These are phyloP conservation scores for Striga hermonthica DNA, from an alignment of 305 asterid species.

Conservation along the genomic window DNA sequence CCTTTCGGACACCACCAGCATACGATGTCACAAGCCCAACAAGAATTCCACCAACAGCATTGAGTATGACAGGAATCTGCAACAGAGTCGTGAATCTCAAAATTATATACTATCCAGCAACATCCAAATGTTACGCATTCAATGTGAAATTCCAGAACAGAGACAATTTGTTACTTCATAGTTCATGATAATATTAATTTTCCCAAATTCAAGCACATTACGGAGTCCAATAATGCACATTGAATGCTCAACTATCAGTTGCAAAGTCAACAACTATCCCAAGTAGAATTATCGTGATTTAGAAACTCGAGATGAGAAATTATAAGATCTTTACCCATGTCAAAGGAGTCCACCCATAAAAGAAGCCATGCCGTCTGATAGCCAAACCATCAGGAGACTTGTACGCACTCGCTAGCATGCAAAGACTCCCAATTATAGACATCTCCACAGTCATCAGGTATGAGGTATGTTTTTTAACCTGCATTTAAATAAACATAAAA, in stretches of 20 bases:
- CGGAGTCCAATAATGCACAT: no score
- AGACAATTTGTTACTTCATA: conserved; percentile 16
- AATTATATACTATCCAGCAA: conserved; percentile 5
- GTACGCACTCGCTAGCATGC: conserved; percentile 78
- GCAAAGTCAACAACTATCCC: neutral
- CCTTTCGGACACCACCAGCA: conserved; percentile 98
- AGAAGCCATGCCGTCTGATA: conserved; percentile 71
- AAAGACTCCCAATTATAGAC: conserved; percentile 92
- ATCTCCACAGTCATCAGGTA: conserved; percentile 95
- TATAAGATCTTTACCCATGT: conserved; percentile 57
- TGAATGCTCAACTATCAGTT: no score
- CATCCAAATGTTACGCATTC: conserved; percentile 10
- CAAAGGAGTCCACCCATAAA: conserved; percentile 85
- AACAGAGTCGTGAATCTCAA: conserved; percentile 29
- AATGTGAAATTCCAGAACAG: neutral
- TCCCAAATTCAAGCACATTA: conserved; percentile 6
- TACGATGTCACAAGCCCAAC: conserved; percentile 94
- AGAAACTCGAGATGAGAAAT: neutral
- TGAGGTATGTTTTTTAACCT: conserved; percentile 87
- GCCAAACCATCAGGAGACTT: conserved; percentile 94
- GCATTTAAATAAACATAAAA: conserved; percentile 18
- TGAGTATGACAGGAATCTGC: conserved; percentile 81
- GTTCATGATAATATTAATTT: conserved; percentile 13
- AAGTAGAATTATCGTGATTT: no score
- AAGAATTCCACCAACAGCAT: conserved; percentile 95